Evolutionary conservation across 23 red algal species (phyloP), one percentile per base, ranked within the genome.

Genomic region (Gracilaria vermiculophylla): DNA sequence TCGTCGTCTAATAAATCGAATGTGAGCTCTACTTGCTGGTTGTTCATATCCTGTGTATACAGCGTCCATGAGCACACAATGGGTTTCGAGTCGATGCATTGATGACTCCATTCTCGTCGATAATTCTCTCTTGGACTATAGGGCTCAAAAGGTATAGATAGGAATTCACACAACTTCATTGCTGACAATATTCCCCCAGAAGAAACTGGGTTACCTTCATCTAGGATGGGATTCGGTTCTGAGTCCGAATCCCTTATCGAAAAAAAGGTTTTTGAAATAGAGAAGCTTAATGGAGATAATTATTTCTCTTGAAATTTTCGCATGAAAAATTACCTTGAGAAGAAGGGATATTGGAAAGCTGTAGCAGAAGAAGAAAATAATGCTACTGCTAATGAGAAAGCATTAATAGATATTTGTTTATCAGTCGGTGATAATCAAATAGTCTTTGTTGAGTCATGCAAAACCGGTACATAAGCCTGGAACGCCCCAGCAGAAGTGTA

Each of bases 181-280:
- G 71, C 71, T 2, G 34, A 52, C 6, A 33, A 16, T 7, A 76
- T 31, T 12, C 34, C 71, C 3, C 67, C 67, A 5, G 71, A 52
- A 39, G 39, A 76, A 24, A 40, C 9, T 5, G 71, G 67, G 23
- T 20, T 73, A 5, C 67, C 67, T 47, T 73, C 67, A 37, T 73
- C 67, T 6, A 73, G 41, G 20, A 73, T 47, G 41, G 67, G 67
- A 73, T 73, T 73, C 9, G 41, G 41, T 5, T 47, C 67, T 5
- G 19, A 12, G 12, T 47, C 41, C 41, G 67, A 73, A 28, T 47
- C 67, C 67, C 67, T 73, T 73, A 40, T 33, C 36, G 67, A 73
- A 73, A 73, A 47, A 73, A 73, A 28, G 5, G 41, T 33, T 73
- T 73, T n/a, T n/a, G n/a, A n/a, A n/a, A n/a, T n/a, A n/a, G n/a